These are phyloP conservation scores for Lecanoromycetidae sp. DNA, from an alignment of 2,329 filamentous ascomycete species.

Conservation along the genomic window DNA sequence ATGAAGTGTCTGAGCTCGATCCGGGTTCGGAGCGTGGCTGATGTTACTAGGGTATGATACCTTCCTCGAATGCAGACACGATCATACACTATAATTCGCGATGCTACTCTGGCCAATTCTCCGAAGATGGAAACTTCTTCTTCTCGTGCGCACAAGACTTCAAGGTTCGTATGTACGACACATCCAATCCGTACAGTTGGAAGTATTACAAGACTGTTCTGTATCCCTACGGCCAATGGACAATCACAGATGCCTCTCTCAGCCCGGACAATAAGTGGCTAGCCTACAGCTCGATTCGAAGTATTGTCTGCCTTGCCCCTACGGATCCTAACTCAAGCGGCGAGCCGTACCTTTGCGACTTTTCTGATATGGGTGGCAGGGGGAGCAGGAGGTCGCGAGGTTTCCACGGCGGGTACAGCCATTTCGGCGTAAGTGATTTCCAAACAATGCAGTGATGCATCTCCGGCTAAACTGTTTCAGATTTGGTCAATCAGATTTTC, in stretches of 20 bases:
- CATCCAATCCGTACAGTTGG: constrained; percentile 90
- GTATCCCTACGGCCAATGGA: constrained; percentile 87
- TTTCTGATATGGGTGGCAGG: constrained; percentile 41
- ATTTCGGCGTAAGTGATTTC: constrained; percentile 32
- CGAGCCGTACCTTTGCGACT: constrained; percentile 68
- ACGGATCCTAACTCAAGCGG: constrained; percentile 74
- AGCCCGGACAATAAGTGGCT: constrained; percentile 86
- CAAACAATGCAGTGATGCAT: no score
- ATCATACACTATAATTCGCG: constrained; percentile 77
- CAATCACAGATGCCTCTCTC: constrained; percentile 82
- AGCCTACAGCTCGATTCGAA: constrained; percentile 81
- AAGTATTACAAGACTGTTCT: constrained; percentile 83
- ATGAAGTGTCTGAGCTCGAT: background rate
- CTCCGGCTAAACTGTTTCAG: no score
- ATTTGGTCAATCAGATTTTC: constrained; percentile 92
- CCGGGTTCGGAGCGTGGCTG: background rate
- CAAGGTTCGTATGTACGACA: constrained; percentile 93
- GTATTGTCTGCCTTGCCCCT: constrained; percentile 69
- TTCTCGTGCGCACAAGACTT: constrained; percentile 88
- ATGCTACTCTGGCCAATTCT: constrained; percentile 93
- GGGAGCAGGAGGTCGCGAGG: constrained; percentile 25
- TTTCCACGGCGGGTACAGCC: constrained; percentile 24
- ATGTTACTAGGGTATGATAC: constrained; percentile 54
- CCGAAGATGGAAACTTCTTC: constrained; percentile 94
- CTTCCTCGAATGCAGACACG: constrained; percentile 64